A percentile compares a stretch with the other conserved stretches of the same genome.
Conservation (phyloP, 768 basidiomycete genomes). For the Pulveroboletus frians region DNA sequence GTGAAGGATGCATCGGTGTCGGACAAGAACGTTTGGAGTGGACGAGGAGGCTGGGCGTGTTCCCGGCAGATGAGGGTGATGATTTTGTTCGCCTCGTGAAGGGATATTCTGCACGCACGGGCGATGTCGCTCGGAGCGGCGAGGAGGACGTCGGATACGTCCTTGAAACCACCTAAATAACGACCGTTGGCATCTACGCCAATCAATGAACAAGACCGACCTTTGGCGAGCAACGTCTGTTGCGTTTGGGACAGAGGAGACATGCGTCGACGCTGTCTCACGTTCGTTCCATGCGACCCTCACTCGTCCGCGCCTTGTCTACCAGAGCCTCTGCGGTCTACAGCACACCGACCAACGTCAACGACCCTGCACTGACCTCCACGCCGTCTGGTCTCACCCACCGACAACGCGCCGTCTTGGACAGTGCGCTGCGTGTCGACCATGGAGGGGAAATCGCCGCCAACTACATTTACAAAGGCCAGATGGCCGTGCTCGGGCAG, state of each 20-base stretch:
- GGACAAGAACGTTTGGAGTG: constrained; percentile 37
- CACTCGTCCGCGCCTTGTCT: constrained; percentile 15
- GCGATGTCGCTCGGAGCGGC: constrained; percentile 47
- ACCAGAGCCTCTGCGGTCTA: constrained; percentile 47
- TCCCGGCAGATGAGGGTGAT: constrained; percentile 46
- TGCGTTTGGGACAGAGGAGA: constrained; percentile 28
- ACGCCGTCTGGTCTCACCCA: constrained; percentile 52
- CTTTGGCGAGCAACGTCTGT: constrained; percentile 34
- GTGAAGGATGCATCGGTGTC: constrained; percentile 50
- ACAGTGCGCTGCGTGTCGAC: constrained; percentile 80
- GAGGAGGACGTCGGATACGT: constrained; percentile 47
- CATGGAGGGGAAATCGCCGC: constrained; percentile 95
- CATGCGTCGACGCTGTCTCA: constrained; percentile 5
- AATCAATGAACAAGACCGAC: constrained; percentile 18
- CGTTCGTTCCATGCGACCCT: constrained; percentile 11
- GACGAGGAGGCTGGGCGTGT: constrained; percentile 34
- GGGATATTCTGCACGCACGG: constrained; percentile 49
- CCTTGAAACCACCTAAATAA: constrained; percentile 43
- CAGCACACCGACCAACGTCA: constrained; percentile 33
- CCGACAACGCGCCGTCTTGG: constrained; percentile 47
- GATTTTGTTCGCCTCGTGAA: constrained; percentile 45
- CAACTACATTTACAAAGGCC: constrained; percentile 93
- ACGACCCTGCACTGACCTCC: constrained; percentile 41
- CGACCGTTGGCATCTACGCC: not conserved
- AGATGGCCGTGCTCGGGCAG: constrained; percentile 64